Conservation (phyloP, 345 rosid genomes). For the Pistacia integerrima region DNA sequence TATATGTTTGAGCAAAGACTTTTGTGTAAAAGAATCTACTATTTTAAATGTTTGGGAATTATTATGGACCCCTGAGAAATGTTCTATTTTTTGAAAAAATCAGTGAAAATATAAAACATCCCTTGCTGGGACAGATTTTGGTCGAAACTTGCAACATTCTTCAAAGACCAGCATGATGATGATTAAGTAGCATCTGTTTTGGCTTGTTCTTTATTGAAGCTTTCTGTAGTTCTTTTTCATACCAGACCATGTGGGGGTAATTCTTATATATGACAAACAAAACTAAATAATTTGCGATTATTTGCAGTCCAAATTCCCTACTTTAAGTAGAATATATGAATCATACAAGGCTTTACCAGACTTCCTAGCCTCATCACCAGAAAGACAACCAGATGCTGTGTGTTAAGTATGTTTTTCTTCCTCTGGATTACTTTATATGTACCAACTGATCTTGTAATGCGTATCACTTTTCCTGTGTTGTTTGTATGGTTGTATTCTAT, state of each 20-base stretch:
- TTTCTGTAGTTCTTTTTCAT: neutral
- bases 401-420: constrained; percentile 7
- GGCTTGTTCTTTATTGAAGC: neutral
- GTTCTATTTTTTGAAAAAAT: no score
- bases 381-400: constrained; percentile 50
- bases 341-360: constrained; percentile 43
- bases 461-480: neutral
- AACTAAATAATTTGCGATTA: neutral
- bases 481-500: neutral
- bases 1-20: neutral
- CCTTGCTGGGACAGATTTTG: no score
- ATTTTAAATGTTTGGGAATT: neutral
- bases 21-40: neutral
- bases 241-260: neutral
- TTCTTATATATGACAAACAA: neutral
- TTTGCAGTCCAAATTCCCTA: constrained; percentile 53
- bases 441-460: neutral
- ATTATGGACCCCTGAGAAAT: no score
- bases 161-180: neutral
- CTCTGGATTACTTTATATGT: neutral
- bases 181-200: neutral
- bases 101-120: no score
- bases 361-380: constrained; percentile 45
- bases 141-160: neutral
- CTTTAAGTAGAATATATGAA: constrained; percentile 39